Conservation (phyloP, 139 green algal genomes). For the Marvania coccoides region DNA sequence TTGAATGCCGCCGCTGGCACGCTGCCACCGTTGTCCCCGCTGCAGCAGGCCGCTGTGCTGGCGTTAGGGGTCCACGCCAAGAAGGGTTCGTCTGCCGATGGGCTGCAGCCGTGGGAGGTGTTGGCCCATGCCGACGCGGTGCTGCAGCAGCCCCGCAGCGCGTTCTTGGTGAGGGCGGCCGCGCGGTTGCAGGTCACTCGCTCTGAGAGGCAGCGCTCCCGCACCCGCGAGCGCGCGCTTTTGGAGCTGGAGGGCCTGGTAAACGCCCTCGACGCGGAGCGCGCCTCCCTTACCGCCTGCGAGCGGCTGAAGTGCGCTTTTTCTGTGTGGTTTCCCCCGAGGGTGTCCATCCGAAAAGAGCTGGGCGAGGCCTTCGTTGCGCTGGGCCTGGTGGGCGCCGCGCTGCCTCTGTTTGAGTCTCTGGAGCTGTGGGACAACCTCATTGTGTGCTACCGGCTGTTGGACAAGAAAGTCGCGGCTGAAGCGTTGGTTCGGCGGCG, state of each 20-base stretch:
- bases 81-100: conserved; percentile 49
- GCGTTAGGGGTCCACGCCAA: conserved; percentile 42
- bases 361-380: conserved; percentile 71
- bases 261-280: conserved; percentile 1
- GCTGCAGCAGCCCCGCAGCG: conserved; percentile 42
- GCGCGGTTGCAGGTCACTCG: conserved; percentile 38
- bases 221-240: conserved; percentile 72
- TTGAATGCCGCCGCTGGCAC: neutral
- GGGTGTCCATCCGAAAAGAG: conserved; percentile 58
- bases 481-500: conserved; percentile 56
- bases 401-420: conserved; percentile 71
- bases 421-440: conserved; percentile 85
- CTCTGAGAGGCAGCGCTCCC: conserved; percentile 59
- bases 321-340: conserved; percentile 45
- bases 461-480: conserved; percentile 67
- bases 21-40: neutral
- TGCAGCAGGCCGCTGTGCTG: conserved; percentile 74
- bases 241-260: conserved; percentile 59
- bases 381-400: conserved; percentile 65
- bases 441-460: conserved; percentile 80
- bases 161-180: conserved; percentile 22
- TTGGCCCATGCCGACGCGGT: conserved; percentile 76
- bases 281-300: neutral
- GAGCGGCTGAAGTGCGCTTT: conserved; percentile 32
- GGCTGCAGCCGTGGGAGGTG: conserved; percentile 56